These are phyloP conservation scores for Arthrobotrys pseudoclavata DNA, from an alignment of 2,329 filamentous ascomycete genomes.

Conservation along the genomic window DNA sequence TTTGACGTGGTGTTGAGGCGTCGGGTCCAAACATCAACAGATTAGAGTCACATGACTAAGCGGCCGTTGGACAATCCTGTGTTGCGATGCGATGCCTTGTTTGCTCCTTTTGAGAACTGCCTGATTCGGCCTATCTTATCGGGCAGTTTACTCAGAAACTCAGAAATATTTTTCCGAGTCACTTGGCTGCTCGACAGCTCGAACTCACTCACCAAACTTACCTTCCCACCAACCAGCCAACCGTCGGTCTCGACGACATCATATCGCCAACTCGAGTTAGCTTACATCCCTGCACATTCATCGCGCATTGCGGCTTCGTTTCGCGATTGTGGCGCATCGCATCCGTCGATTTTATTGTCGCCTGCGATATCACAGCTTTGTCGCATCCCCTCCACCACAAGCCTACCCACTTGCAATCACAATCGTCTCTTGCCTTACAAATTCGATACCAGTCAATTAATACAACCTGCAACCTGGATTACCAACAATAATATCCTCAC, in stretches of 20 bases:
- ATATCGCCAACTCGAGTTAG: slow-evolving; percentile 55
- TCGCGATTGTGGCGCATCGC: slow-evolving; percentile 22
- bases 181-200: slow-evolving; percentile 40
- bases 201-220: slow-evolving; percentile 50
- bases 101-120: background rate
- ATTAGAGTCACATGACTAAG: slow-evolving; percentile 16
- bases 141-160: slow-evolving; percentile 2
- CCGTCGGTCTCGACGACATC: slow-evolving; percentile 33
- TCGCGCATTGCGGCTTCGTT: slow-evolving; percentile 38
- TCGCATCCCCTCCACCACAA: background rate
- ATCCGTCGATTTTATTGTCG: background rate
- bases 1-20: slow-evolving; percentile 56
- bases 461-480: slow-evolving; percentile 1
- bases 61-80: slow-evolving; percentile 12
- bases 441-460: background rate
- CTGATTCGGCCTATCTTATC: slow-evolving; percentile 11
- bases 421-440: background rate
- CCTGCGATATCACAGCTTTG: slow-evolving; percentile 1
- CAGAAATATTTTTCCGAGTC: slow-evolving; percentile 46
- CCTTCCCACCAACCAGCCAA: slow-evolving; percentile 26
- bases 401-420: background rate
- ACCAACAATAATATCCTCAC: background rate
- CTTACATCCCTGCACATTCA: slow-evolving; percentile 40
- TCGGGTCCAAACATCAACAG: slow-evolving; percentile 34
- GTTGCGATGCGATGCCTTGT: slow-evolving; percentile 24